Evolutionary conservation across 2,329 filamentous ascomycete genomes (phyloP).

Genomic region (Penicillium freii): DNA sequence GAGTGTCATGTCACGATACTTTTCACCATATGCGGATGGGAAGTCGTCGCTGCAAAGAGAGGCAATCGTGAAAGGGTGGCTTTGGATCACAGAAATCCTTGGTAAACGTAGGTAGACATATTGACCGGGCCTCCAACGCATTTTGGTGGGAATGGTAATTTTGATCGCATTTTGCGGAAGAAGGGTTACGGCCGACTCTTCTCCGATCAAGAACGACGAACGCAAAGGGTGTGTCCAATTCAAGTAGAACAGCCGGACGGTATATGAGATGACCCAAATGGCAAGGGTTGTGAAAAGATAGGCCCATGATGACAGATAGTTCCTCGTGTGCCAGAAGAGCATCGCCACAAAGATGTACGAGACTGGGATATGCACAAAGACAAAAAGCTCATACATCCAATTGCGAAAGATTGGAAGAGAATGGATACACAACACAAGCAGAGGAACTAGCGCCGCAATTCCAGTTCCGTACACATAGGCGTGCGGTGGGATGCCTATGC

Average conservation of each 20-base stretch:
- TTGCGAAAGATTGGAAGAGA: slow-evolving; percentile 77
- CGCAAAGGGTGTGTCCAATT: slow-evolving; percentile 85
- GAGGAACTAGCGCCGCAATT: slow-evolving; percentile 71
- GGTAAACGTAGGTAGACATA: slow-evolving; percentile 95
- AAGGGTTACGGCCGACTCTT: slow-evolving; percentile 84
- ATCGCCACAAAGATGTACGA: slow-evolving; percentile 77
- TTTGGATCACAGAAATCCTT: slow-evolving; percentile 83
- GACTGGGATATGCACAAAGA: slow-evolving; percentile 76
- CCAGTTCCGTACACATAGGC: slow-evolving; percentile 79
- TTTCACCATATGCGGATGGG: slow-evolving; percentile 83
- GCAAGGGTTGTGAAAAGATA: slow-evolving; percentile 80
- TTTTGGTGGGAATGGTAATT: slow-evolving; percentile 87
- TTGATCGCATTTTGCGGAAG: slow-evolving; percentile 95
- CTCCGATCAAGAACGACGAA: slow-evolving; percentile 75
- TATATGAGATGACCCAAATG: slow-evolving; percentile 75
- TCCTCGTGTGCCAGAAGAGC: slow-evolving; percentile 94
- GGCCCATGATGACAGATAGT: slow-evolving; percentile 84
- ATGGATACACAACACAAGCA: slow-evolving; percentile 78
- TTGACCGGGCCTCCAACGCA: slow-evolving; percentile 89
- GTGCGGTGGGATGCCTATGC: slow-evolving; percentile 62
- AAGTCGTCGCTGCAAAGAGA: slow-evolving; percentile 92
- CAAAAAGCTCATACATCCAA: slow-evolving; percentile 81
- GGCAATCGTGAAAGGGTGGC: slow-evolving; percentile 93
- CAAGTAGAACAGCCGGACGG: slow-evolving; percentile 74
- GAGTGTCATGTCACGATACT: slow-evolving; percentile 82